phyloP scores from a whole-genome alignment of 495 filamentous ascomycete species.

The Tuber melanosporum region DNA sequence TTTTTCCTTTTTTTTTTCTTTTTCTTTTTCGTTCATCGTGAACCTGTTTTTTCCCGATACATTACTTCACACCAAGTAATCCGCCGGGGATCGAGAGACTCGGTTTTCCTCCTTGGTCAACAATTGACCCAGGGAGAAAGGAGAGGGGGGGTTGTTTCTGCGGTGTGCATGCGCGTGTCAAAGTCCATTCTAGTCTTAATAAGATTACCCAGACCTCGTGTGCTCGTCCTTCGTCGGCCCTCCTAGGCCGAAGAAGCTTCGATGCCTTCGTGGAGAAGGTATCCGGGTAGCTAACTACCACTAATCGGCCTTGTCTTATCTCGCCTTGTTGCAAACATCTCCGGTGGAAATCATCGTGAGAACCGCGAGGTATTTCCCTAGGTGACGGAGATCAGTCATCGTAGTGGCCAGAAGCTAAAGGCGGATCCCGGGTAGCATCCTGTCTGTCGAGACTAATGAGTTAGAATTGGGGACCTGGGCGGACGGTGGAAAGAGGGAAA shows the following conservation, averaged over 20 bases:
- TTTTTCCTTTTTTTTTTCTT: neutral
- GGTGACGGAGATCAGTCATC: neutral
- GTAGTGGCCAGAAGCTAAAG: neutral
- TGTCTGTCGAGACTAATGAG: neutral
- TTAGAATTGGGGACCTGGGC: neutral
- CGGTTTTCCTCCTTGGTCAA: neutral
- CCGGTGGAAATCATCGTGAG: neutral
- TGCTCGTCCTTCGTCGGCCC: neutral
- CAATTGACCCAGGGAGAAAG: neutral
- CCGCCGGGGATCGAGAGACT: neutral
- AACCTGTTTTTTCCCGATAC: neutral
- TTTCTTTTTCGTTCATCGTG: neutral
- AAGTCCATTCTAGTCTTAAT: conserved; percentile 2
- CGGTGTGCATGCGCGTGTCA: neutral
- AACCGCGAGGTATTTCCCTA: neutral
- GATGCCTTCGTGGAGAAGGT: neutral
- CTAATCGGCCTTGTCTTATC: neutral
- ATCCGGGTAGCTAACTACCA: neutral
- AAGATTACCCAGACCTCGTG: conserved; percentile 1
- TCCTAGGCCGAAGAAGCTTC: neutral
- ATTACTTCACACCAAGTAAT: neutral
- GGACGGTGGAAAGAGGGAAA: neutral
- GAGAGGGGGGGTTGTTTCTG: neutral
- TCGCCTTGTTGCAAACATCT: neutral
- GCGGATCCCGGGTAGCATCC: neutral